These are phyloP conservation scores for Moesziomyces globuligerus DNA, from an alignment of 1,284 basidiomycete species.

Conservation along the genomic window DNA sequence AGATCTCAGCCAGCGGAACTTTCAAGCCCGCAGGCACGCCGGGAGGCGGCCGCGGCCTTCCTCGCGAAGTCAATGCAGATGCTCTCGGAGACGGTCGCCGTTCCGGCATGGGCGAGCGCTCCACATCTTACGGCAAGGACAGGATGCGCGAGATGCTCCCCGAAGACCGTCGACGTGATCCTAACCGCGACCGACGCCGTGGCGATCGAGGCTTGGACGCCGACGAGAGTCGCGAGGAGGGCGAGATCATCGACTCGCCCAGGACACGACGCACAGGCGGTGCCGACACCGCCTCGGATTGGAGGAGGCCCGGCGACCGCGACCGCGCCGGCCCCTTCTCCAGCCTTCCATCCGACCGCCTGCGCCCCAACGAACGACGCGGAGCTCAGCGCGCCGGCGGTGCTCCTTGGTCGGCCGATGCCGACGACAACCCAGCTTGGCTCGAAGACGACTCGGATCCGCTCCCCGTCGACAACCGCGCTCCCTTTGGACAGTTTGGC, in stretches of 20 bases:
- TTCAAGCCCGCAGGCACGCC: constrained; percentile 58
- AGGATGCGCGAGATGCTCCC: constrained; percentile 41
- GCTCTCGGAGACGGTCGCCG: constrained; percentile 31
- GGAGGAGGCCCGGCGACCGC: constrained; percentile 44
- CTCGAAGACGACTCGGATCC: constrained; percentile 78
- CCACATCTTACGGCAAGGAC: constrained; percentile 45
- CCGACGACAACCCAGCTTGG: constrained; percentile 88
- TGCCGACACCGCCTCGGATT: constrained; percentile 44
- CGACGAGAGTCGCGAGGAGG: constrained; percentile 47
- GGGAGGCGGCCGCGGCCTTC: constrained; percentile 21
- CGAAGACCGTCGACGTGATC: constrained; percentile 39
- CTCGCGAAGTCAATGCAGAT: constrained; percentile 27
- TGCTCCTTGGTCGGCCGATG: constrained; percentile 68
- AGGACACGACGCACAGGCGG: constrained; percentile 46
- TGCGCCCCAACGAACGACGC: constrained; percentile 38
- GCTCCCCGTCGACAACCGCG: constrained; percentile 42
- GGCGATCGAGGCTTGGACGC: constrained; percentile 37
- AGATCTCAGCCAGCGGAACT: constrained; percentile 58
- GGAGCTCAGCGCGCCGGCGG: constrained; percentile 25
- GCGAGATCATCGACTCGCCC: constrained; percentile 48
- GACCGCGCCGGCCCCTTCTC: constrained; percentile 41
- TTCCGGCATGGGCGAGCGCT: constrained; percentile 43
- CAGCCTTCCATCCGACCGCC: constrained; percentile 34
- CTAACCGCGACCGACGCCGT: constrained; percentile 28
- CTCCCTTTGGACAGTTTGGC: constrained; percentile 67